A percentile compares a stretch with the other conserved stretches of the same genome.
These are phyloP conservation scores for Aspergillus melleus DNA, from an alignment of 2,329 filamentous ascomycete genomes.

Conservation along the genomic window DNA sequence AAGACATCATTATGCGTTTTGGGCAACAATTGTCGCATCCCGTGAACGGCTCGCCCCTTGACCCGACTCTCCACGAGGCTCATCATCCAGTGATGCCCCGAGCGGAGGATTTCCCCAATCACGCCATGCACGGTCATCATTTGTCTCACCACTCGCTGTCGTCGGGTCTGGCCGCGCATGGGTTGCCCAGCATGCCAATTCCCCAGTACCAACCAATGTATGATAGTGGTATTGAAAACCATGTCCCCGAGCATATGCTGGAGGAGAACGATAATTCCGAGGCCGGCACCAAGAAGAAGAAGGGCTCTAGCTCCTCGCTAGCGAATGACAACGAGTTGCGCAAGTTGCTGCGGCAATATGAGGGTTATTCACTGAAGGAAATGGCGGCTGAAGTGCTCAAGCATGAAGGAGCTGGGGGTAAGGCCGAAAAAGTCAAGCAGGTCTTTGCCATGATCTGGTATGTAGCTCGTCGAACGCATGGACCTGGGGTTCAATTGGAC, in stretches of 20 bases:
- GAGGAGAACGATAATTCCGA: conserved; percentile 47
- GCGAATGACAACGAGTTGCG: conserved; percentile 52
- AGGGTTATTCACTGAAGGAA: conserved; percentile 46
- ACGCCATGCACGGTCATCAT: conserved; percentile 35
- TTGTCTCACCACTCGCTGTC: conserved; percentile 38
- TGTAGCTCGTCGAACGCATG: conserved; percentile 12
- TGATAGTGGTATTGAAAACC: conserved; percentile 44
- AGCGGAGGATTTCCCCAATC: conserved; percentile 38
- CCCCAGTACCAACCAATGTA: conserved; percentile 43
- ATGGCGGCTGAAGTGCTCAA: conserved; percentile 51
- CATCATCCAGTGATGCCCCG: conserved; percentile 37
- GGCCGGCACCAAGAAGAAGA: conserved; percentile 45
- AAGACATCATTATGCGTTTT: conserved; percentile 48
- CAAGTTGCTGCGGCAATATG: conserved; percentile 48
- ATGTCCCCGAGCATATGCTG: conserved; percentile 40
- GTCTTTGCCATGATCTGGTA: conserved; percentile 55
- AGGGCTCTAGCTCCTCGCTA: conserved; percentile 48
- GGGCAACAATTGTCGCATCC: conserved; percentile 45
- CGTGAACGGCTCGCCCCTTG: conserved; percentile 34
- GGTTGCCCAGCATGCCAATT: conserved; percentile 32
- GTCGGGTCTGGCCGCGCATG: conserved; percentile 35
- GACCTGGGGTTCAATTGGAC: background rate
- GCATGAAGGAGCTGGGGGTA: conserved; percentile 50
- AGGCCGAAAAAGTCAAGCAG: conserved; percentile 53
- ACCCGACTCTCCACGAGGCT: conserved; percentile 39